Evolutionary conservation across 331 rosid genomes (phyloP).

Genomic region (Pyrus hybrid): DNA sequence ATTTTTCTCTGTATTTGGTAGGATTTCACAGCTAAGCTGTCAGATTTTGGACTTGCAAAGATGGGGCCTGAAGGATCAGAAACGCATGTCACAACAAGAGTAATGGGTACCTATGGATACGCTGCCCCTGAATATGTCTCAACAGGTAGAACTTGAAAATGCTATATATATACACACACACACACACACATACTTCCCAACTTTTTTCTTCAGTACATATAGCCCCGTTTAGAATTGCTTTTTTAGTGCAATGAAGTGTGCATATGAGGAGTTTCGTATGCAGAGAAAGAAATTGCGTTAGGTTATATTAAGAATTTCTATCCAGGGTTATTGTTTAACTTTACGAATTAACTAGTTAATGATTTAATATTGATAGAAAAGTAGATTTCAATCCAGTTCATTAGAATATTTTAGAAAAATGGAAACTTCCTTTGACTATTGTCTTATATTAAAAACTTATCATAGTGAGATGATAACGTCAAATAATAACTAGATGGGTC

Average conservation of each 20-base stretch:
- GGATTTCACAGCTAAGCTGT: constrained; percentile 87
- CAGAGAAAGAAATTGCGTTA: not conserved
- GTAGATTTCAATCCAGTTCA: no score
- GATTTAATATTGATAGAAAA: not conserved
- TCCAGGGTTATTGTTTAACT: no score
- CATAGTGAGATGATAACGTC: no score
- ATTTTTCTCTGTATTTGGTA: constrained; percentile 8
- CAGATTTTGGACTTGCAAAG: constrained; percentile 95
- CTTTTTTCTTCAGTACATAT: not conserved
- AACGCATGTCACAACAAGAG: constrained; percentile 87
- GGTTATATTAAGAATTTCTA: no score
- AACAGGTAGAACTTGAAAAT: constrained; percentile 25
- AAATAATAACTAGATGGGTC: no score
- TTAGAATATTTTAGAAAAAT: no score
- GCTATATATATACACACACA: no score
- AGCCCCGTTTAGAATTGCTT: not conserved
- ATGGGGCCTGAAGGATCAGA: constrained; percentile 99
- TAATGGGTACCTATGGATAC: constrained; percentile 91
- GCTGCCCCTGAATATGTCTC: constrained; percentile 95
- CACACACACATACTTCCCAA: not conserved
- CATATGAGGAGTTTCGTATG: no score
- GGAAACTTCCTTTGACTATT: no score
- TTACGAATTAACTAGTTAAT: not conserved
- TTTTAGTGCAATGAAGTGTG: not conserved
- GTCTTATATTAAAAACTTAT: no score